Base-by-base conservation (phyloP, 306 rosid genomes). In the Quercus parvula region DNA sequence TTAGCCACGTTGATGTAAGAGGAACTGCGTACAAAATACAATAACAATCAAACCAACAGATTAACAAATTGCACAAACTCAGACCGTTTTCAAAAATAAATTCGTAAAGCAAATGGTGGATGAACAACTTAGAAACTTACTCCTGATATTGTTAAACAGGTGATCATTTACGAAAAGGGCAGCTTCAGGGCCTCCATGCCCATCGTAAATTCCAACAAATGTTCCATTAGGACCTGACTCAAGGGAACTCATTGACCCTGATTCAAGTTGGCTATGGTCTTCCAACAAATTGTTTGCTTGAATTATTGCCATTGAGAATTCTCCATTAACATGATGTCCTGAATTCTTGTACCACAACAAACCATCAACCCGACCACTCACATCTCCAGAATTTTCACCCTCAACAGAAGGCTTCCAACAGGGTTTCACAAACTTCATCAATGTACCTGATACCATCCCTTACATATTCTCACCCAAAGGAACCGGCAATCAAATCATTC, bases 101-200 rank as follows among this genome's bases (percentile, higher is more conserved):
- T 7, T 18, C 13, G 11, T 25, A 19, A 27, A 75, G 64, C 27
- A 81, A 18, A 20, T 30, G 41, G 79, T 13, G 70, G 57, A 81
- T 81, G 76, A 83, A 75, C 15, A 81, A 85, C 94, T 20, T 86
- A 82, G 71, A 12, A 82, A 84, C 94, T 24, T 86, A 95, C 98
- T 91, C 87, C 80, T 87, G 75, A 96, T 71, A 85, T 96, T 82
- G 24, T 85, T 86, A 80, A 89, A 96, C 20, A 96, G 85, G 55
- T 31, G 88, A 6, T 89, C 92, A 67, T 90, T 91, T 30, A 96
- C 80, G 73, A 96, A 96, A 38, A 91, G 91, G 18, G 99, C 75
- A 78, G 96, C 84, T 79, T 93, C 99, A 24, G 99, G 96, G 80
- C 98, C 99, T 61, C 97, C 99, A 78, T 96, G 99, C 2, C 99